Percentiles rank a stretch among this genome's conserved stretches.
Evolutionary conservation across 164 flowering plant species (phyloP).

Genomic region (Stephania yunnanensis): DNA sequence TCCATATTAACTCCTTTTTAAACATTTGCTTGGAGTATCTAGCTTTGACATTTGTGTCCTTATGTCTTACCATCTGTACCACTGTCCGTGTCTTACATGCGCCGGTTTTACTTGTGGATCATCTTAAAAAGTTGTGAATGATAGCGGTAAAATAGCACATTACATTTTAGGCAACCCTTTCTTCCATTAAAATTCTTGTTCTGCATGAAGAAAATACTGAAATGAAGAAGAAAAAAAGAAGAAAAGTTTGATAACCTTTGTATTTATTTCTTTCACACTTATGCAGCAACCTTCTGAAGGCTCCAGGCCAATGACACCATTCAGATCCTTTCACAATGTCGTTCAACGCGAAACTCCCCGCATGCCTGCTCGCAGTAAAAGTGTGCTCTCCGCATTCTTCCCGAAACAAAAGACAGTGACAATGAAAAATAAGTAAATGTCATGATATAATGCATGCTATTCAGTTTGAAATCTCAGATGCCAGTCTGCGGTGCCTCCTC

Average conservation of each 20-base stretch:
- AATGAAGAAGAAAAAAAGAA: neutral
- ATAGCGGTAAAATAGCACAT: too few relatives aligned
- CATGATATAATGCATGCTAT: slow-evolving; percentile 18
- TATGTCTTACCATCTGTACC: too few relatives aligned
- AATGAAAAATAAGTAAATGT: slow-evolving; percentile 32
- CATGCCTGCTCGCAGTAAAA: slow-evolving; percentile 70
- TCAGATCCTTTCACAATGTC: slow-evolving; percentile 50
- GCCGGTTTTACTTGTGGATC: too few relatives aligned
- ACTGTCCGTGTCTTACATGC: too few relatives aligned
- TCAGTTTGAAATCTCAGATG: neutral
- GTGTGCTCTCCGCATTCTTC: slow-evolving; percentile 71
- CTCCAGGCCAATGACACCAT: slow-evolving; percentile 41
- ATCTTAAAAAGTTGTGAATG: too few relatives aligned
- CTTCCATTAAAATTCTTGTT: neutral
- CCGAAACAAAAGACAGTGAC: slow-evolving; percentile 51
- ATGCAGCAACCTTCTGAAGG: slow-evolving; percentile 50
- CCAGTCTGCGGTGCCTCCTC: neutral
- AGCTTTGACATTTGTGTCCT: neutral
- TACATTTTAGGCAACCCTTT: neutral
- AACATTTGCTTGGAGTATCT: neutral
- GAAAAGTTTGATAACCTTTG: neutral
- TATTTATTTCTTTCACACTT: neutral
- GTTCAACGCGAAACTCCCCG: slow-evolving; percentile 33
- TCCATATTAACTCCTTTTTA: neutral
- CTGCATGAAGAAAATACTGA: neutral